A percentile compares a stretch with the other conserved stretches of the same genome.
Evolutionary conservation across 805 yeast genomes (phyloP).

Genomic region (Candida vartiovaarae): DNA sequence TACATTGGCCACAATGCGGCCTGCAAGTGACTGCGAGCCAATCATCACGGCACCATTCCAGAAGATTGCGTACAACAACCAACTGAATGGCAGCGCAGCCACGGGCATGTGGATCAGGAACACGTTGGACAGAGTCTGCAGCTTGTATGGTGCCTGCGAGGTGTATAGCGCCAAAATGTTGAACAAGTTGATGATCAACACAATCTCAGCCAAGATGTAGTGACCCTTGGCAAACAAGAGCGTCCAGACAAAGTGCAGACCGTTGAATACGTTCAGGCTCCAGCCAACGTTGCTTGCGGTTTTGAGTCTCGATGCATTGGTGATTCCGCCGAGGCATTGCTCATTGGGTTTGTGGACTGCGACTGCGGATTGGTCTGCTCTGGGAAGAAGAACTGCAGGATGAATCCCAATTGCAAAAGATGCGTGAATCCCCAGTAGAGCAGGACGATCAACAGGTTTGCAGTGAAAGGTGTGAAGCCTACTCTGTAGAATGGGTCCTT

Average conservation of each 20-base stretch:
- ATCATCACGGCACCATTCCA: conserved; percentile 79
- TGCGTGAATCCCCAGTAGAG: conserved; percentile 54
- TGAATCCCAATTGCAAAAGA: conserved; percentile 45
- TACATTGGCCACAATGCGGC: conserved; percentile 65
- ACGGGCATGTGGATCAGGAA: conserved; percentile 56
- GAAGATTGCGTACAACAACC: conserved; percentile 67
- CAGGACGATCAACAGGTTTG: conserved; percentile 39
- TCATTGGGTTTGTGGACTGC: conserved; percentile 33
- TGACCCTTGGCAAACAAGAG: conserved; percentile 51
- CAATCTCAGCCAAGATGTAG: conserved; percentile 51
- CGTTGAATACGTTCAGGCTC: conserved; percentile 59
- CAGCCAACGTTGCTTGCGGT: conserved; percentile 36
- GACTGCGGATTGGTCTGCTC: conserved; percentile 13
- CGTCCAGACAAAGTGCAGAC: conserved; percentile 57
- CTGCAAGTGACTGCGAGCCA: conserved; percentile 41
- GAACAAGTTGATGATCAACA: conserved; percentile 51
- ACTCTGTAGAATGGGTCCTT: conserved; percentile 40
- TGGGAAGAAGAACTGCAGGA: conserved; percentile 38
- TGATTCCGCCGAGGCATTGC: conserved; percentile 16
- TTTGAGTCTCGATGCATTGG: conserved; percentile 17
- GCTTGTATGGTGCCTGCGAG: conserved; percentile 49
- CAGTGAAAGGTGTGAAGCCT: conserved; percentile 66
- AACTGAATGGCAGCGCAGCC: conserved; percentile 64
- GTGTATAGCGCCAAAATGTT: conserved; percentile 47
- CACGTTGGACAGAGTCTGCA: conserved; percentile 47